Evolutionary conservation across 2,329 filamentous ascomycete species (phyloP), one percentile per base, ranked within the genome.

Genomic region (Bretziella fagacearum): DNA sequence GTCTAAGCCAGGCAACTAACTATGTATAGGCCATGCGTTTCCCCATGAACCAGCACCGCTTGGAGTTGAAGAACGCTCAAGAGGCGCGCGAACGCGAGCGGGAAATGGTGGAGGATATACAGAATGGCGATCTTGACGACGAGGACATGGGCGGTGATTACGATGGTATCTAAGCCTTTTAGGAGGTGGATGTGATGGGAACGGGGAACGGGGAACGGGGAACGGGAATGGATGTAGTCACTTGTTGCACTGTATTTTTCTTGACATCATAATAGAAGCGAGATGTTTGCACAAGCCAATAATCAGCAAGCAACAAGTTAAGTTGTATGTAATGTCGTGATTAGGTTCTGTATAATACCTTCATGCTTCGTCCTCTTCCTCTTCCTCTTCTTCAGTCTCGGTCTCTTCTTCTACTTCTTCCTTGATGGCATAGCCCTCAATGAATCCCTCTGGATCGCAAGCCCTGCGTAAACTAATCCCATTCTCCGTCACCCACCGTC

Each of bases 21-120:
- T 39, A 37, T 51, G 4, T 44, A n/a, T 47, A 89, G 84, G 89
- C 91, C 22, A 98, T 98, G 91, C 79, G 91, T 47, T 98, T 96
- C 66, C 91, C 91, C 2, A 96, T 96, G 89, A 95, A 98, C 68
- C 91, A 96, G 64, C 91, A 98, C 65, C 78, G 91, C 15, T 71
- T 96, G 48, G 91, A 98, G 65, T 73, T 98, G 48, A 96, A 95
- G 74, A 96, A 93, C 57, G 91, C 91, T 0, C 89, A 96, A 63
- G 93, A 98, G 65, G 91, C 91, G n/a, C 76, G 91, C 44, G 91
- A 98, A 63, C 75, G 91, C 17, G 91, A 98, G 69, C 76, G 91
- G 15, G 91, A 98, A 65, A 77, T 98, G 71, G 91, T 87, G 53
- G 96, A 96, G 72, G 91, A 98, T 70, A 96, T 98, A 59, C 85